phyloP scores from a whole-genome alignment of 1,139 yeast genomes.

The Geotrichum aggregatum region DNA sequence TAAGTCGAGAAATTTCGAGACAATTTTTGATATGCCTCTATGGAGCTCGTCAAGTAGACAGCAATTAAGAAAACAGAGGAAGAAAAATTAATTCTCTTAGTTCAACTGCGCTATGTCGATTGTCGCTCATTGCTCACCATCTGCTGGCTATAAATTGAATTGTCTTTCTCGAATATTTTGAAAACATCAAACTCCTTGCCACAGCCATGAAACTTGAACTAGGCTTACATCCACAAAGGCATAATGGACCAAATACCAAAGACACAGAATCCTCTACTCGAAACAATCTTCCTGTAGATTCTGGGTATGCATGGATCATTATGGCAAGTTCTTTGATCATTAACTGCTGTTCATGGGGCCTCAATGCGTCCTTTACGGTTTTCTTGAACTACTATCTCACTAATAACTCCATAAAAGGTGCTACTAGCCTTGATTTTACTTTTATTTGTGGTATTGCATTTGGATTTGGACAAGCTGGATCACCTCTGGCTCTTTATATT shows the following conservation, averaged over 20 bases:
- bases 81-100: too few species aligned
- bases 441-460: conserved; percentile 64
- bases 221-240: too few species aligned
- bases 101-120: too few species aligned
- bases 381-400: conserved; percentile 55
- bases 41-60: too few species aligned
- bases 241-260: too few species aligned
- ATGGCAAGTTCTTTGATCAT: conserved; percentile 52
- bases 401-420: conserved; percentile 51
- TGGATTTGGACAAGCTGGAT: conserved; percentile 52
- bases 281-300: conserved; percentile 41
- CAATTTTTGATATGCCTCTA: too few species aligned
- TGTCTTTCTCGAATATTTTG: background rate
- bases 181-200: too few species aligned
- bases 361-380: conserved; percentile 66
- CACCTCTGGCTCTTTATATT: conserved; percentile 49
- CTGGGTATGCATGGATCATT: conserved; percentile 69
- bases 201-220: too few species aligned
- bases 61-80: too few species aligned
- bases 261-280: too few species aligned
- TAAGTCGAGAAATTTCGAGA: background rate
- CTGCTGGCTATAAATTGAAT: too few species aligned
- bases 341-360: conserved; percentile 68
- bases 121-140: too few species aligned
- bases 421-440: conserved; percentile 58